Evolutionary conservation across 495 filamentous ascomycete species (phyloP).

Genomic region (Tuber umbilicatum): DNA sequence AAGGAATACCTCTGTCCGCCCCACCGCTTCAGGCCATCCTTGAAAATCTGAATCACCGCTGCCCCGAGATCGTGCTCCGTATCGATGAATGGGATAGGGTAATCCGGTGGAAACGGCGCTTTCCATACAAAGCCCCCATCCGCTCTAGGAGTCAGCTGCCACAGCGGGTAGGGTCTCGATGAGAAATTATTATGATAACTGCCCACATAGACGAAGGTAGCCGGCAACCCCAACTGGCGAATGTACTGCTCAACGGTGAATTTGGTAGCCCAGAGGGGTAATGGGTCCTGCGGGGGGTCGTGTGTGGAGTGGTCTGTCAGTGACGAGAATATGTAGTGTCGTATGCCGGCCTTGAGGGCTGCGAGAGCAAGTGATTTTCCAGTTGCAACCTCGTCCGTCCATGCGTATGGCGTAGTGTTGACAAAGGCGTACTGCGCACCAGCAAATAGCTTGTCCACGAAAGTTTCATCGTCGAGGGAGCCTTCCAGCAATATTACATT

Average conservation of each 20-base stretch:
- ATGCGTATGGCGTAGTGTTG: conserved; percentile 80
- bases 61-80: conserved; percentile 95
- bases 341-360: conserved; percentile 72
- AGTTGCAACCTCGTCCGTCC: conserved; percentile 86
- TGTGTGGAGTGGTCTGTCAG: conserved; percentile 89
- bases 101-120: conserved; percentile 85
- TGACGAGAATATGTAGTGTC: conserved; percentile 90
- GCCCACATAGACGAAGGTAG: conserved; percentile 90
- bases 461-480: conserved; percentile 61
- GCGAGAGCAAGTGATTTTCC: conserved; percentile 82
- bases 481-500: conserved; percentile 81
- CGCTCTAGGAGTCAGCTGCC: conserved; percentile 60
- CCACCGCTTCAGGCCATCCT: conserved; percentile 84
- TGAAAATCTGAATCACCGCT: conserved; percentile 90
- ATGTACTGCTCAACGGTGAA: conserved; percentile 87
- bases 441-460: conserved; percentile 69
- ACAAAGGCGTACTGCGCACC: conserved; percentile 87
- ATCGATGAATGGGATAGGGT: conserved; percentile 89
- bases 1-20: conserved; percentile 62
- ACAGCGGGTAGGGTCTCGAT: conserved; percentile 81
- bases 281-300: conserved; percentile 35
- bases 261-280: conserved; percentile 89
- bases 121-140: conserved; percentile 90
- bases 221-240: conserved; percentile 69
- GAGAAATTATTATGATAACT: conserved; percentile 99